Conservation (phyloP, 148 eudicot species). For the Nepenthes gracilis region DNA sequence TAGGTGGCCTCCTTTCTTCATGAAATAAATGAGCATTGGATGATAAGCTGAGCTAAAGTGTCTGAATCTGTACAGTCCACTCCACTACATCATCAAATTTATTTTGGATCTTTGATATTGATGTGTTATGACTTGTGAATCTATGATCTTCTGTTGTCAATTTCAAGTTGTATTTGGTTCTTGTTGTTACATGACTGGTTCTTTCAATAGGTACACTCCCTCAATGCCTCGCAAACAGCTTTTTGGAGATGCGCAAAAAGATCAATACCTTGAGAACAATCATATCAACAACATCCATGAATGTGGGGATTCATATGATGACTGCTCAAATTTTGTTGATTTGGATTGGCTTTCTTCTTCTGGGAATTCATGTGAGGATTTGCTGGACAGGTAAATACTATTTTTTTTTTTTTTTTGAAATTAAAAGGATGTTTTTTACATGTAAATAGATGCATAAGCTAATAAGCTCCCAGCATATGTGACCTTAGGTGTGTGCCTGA, state of each 20-base stretch:
- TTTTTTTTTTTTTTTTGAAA: slow-evolving; percentile 1
- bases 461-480: too few species aligned
- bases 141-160: neutral
- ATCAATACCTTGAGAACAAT: slow-evolving; percentile 30
- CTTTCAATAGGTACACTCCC: slow-evolving; percentile 31
- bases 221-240: slow-evolving; percentile 39
- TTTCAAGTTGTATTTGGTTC: neutral
- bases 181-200: neutral
- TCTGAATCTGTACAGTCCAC: too few species aligned
- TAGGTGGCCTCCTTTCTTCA: too few species aligned
- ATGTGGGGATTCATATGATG: slow-evolving; percentile 33
- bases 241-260: slow-evolving; percentile 55
- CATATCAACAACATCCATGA: slow-evolving; percentile 13
- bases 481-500: too few species aligned
- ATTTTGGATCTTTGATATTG: too few species aligned
- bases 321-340: slow-evolving; percentile 87
- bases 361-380: slow-evolving; percentile 74
- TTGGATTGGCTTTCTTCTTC: slow-evolving; percentile 89
- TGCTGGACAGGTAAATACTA: slow-evolving; percentile 50
- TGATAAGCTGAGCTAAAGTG: too few species aligned
- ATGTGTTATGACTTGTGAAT: neutral
- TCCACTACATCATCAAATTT: too few species aligned
- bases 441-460: too few species aligned
- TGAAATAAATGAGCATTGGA: too few species aligned
- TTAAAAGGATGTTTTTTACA: neutral